Conservation (phyloP, 257 asterid genomes). For the Nicotiana obtusifolia region DNA sequence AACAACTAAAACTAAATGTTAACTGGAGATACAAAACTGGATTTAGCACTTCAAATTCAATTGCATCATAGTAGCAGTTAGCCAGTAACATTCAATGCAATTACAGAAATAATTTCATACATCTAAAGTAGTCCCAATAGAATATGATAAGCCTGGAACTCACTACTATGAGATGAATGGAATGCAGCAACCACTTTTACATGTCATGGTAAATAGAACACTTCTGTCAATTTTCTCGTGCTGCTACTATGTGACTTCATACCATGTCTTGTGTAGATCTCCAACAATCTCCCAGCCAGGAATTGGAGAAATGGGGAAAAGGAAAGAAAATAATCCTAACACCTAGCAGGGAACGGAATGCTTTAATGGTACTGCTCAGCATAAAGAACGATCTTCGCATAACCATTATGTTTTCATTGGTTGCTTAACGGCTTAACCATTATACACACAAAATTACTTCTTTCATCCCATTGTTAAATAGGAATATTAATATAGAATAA, state of each 20-base stretch:
- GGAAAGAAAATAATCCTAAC: neutral
- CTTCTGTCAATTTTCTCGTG: too few relatives aligned
- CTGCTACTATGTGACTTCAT: too few relatives aligned
- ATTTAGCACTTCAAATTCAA: neutral
- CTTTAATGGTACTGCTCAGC: neutral
- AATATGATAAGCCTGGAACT: neutral
- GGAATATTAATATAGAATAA: neutral
- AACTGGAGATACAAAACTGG: neutral
- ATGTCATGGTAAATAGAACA: too few relatives aligned
- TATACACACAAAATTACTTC: too few relatives aligned
- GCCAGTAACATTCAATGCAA: neutral
- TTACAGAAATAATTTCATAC: neutral
- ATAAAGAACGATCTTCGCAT: neutral
- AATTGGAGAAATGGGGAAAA: neutral
- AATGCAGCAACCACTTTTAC: too few relatives aligned
- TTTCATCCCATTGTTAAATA: neutral
- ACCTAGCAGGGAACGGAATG: neutral
- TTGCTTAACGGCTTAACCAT: neutral
- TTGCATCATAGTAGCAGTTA: neutral
- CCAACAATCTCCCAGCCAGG: too few relatives aligned
- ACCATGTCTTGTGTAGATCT: neutral
- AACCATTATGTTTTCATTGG: neutral
- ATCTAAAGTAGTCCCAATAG: neutral
- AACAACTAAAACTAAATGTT: neutral
- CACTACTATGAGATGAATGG: too few relatives aligned